phyloP scores from a whole-genome alignment of 2,329 filamentous ascomycete species.

The Xylogone sp. region DNA sequence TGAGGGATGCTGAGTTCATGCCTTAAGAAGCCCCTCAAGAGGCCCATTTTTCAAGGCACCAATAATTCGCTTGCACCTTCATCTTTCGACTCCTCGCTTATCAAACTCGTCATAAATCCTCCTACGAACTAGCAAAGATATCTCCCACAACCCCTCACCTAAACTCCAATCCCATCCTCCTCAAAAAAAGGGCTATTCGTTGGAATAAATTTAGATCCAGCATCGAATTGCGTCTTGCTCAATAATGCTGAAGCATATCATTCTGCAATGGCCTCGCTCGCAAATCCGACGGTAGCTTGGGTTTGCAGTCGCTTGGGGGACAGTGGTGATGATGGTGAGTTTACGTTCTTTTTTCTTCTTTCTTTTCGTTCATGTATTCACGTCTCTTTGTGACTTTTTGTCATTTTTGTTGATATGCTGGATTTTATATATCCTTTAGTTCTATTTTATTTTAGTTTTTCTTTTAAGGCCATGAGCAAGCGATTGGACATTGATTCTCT shows the following conservation, averaged over 20 bases:
- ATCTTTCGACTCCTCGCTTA: background rate
- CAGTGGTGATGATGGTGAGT: constrained; percentile 12
- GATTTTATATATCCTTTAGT: too few relatives aligned
- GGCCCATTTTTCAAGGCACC: background rate
- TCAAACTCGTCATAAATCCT: background rate
- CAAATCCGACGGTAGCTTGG: constrained; percentile 9
- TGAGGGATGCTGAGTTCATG: too few relatives aligned
- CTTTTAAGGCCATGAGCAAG: constrained; percentile 1
- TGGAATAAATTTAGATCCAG: background rate
- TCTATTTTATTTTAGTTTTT: constrained; percentile 1
- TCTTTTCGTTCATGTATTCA: background rate
- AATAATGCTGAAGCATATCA: background rate
- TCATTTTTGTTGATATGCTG: too few relatives aligned
- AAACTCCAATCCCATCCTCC: too few relatives aligned
- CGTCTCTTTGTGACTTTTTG: too few relatives aligned
- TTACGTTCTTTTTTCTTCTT: constrained; percentile 6
- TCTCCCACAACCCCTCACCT: background rate
- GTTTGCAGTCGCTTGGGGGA: constrained; percentile 8
- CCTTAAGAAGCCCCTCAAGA: too few relatives aligned
- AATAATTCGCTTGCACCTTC: background rate
- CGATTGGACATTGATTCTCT: background rate
- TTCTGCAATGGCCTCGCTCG: constrained; percentile 9
- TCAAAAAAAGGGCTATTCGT: too few relatives aligned
- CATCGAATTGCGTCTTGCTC: background rate
- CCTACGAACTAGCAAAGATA: background rate